Conservation (phyloP, 2,329 filamentous ascomycete genomes). For the Ophidiomyces ophidiicola region DNA sequence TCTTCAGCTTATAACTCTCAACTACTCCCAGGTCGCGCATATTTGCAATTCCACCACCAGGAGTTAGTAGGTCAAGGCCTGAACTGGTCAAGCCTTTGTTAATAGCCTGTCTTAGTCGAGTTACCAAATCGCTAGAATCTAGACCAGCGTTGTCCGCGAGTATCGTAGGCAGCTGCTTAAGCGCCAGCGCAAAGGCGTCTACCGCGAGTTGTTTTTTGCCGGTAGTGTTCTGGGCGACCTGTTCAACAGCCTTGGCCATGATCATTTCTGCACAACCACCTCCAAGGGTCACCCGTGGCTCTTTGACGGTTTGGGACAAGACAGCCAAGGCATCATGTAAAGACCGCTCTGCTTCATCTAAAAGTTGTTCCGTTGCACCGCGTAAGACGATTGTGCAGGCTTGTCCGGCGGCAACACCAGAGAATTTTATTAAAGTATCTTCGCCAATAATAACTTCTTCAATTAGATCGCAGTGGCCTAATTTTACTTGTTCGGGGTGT, state of each 20-base stretch:
- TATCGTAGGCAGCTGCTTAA: slow-evolving; percentile 90
- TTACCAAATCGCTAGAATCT: slow-evolving; percentile 87
- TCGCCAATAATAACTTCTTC: slow-evolving; percentile 98
- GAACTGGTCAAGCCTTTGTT: slow-evolving; percentile 91
- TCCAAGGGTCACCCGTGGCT: slow-evolving; percentile 85
- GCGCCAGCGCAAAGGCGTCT: slow-evolving; percentile 72
- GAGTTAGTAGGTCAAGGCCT: slow-evolving; percentile 75
- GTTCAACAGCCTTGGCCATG: slow-evolving; percentile 96
- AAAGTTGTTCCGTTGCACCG: slow-evolving; percentile 88
- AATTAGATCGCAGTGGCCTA: slow-evolving; percentile 87
- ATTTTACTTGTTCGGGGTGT: slow-evolving; percentile 91
- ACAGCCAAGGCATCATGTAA: slow-evolving; percentile 93
- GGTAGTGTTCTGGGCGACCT: slow-evolving; percentile 81
- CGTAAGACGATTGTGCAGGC: slow-evolving; percentile 95
- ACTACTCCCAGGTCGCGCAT: slow-evolving; percentile 94
- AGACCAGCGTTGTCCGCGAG: slow-evolving; percentile 94
- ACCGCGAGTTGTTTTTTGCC: slow-evolving; percentile 96
- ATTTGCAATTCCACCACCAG: slow-evolving; percentile 83
- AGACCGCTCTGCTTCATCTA: slow-evolving; percentile 92
- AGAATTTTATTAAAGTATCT: slow-evolving; percentile 95
- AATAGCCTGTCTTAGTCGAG: slow-evolving; percentile 80
- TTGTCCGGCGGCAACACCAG: slow-evolving; percentile 81
- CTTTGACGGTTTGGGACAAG: slow-evolving; percentile 88
- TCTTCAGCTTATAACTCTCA: slow-evolving; percentile 97
- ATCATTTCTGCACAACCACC: slow-evolving; percentile 97